phyloP scores from a whole-genome alignment of 2,329 filamentous ascomycete species.

The Cordyceps militaris region DNA sequence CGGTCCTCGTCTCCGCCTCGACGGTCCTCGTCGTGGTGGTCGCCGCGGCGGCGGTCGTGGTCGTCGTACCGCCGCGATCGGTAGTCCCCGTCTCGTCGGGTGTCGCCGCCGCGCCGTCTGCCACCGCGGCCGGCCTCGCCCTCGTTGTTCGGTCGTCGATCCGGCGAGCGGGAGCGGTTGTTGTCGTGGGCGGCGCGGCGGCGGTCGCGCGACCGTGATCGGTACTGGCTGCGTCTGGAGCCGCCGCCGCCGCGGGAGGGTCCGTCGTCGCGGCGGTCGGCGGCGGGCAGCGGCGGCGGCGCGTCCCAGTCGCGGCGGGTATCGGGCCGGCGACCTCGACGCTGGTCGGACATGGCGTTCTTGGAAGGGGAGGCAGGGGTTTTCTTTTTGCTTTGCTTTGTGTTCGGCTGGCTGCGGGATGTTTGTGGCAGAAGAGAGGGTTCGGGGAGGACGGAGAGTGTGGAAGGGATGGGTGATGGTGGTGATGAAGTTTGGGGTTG shows the following conservation, averaged over 20 bases:
- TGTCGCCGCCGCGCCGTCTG: slow-evolving; percentile 20
- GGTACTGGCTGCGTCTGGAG: slow-evolving; percentile 26
- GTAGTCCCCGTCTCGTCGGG: slow-evolving; percentile 28
- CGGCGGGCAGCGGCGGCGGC: too few relatives aligned
- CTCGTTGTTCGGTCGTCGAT: slow-evolving; percentile 23
- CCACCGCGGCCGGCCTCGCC: slow-evolving; percentile 19
- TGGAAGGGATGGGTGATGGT: too few relatives aligned
- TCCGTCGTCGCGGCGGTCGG: slow-evolving; percentile 32
- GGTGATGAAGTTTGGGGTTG: too few relatives aligned
- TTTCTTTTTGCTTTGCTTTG: neutral
- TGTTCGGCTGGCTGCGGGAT: neutral
- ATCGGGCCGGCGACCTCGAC: slow-evolving; percentile 30
- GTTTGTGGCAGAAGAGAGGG: neutral
- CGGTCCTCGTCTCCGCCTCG: slow-evolving; percentile 1
- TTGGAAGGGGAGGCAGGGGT: too few relatives aligned
- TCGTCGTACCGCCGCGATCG: slow-evolving; percentile 26
- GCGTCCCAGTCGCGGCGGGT: slow-evolving; percentile 53
- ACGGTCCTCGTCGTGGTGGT: slow-evolving; percentile 19
- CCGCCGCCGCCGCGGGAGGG: slow-evolving; percentile 20
- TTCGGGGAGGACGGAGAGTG: too few relatives aligned
- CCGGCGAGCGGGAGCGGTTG: slow-evolving; percentile 32
- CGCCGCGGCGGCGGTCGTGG: slow-evolving; percentile 20
- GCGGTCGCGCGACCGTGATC: slow-evolving; percentile 29
- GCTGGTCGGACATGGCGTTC: slow-evolving; percentile 27
- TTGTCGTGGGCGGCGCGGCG: slow-evolving; percentile 25